Conservation (phyloP, 1,284 basidiomycete species). For the Boletus calvinii region DNA sequence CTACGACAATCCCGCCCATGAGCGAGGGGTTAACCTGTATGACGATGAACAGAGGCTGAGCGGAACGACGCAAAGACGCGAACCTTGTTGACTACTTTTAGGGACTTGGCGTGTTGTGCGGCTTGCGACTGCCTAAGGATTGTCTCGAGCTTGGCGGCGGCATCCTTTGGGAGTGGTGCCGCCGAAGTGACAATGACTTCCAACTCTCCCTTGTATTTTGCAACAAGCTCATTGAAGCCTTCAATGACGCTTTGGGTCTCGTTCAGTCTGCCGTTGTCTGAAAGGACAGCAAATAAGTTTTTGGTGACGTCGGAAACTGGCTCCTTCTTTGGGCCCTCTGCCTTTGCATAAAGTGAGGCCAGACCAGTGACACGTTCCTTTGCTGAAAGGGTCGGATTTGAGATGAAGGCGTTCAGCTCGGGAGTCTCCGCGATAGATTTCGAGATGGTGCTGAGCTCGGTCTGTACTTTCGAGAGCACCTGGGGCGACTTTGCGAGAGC, state of each 20-base stretch:
- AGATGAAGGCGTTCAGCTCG: conserved; percentile 70
- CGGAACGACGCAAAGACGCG: conserved; percentile 12
- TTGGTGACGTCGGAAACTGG: conserved; percentile 82
- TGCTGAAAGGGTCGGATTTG: conserved; percentile 86
- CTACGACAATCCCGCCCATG: conserved; percentile 89
- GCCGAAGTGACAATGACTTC: conserved; percentile 93
- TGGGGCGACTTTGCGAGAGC: conserved; percentile 84
- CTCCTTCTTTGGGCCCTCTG: conserved; percentile 68
- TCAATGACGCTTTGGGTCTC: conserved; percentile 88
- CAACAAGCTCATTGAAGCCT: conserved; percentile 89
- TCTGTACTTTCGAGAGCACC: conserved; percentile 77
- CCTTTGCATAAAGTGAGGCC: conserved; percentile 59
- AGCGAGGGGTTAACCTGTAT: conserved; percentile 81
- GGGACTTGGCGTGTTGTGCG: conserved; percentile 78
- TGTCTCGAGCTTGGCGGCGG: conserved; percentile 75
- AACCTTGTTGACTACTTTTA: conserved; percentile 90
- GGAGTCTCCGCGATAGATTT: conserved; percentile 63
- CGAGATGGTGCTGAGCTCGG: conserved; percentile 75
- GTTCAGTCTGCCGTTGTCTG: conserved; percentile 89
- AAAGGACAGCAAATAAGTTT: conserved; percentile 90
- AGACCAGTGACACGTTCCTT: conserved; percentile 77
- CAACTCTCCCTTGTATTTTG: conserved; percentile 91
- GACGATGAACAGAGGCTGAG: conserved; percentile 9
- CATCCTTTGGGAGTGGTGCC: conserved; percentile 70
- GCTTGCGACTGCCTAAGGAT: conserved; percentile 82